Percentiles rank a stretch among this genome's conserved stretches.
Conservation (phyloP, 768 basidiomycete genomes). For the Suillus americanus region DNA sequence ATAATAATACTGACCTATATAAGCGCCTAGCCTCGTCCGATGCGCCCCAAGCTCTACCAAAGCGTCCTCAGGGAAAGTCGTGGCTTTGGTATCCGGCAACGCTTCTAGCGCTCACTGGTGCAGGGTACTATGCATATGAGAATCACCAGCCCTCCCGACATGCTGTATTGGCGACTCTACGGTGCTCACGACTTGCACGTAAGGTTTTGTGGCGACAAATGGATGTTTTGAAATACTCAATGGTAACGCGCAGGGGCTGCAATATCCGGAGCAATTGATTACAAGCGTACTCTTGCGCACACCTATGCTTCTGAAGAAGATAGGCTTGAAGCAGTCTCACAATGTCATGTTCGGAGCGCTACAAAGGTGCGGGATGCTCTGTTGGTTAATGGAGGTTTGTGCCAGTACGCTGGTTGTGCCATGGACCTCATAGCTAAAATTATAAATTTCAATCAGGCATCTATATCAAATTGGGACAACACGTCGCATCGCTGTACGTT, state of each 20-base stretch:
- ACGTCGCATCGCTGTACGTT: constrained; percentile 68
- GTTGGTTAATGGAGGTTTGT: constrained; percentile 81
- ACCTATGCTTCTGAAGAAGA: constrained; percentile 52
- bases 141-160: constrained; percentile 75
- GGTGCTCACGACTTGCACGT: constrained; percentile 81
- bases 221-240: constrained; percentile 8
- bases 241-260: constrained; percentile 48
- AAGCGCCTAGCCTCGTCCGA: background rate
- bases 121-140: constrained; percentile 55
- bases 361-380: constrained; percentile 77
- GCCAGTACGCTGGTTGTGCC: background rate
- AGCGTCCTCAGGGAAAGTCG: constrained; percentile 11
- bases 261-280: constrained; percentile 63
- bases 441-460: constrained; percentile 47
- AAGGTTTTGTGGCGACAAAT: constrained; percentile 27
- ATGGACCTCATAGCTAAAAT: constrained; percentile 2
- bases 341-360: constrained; percentile 86
- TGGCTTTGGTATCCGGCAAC: constrained; percentile 28
- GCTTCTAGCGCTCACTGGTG: constrained; percentile 30
- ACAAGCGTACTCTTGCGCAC: constrained; percentile 65
- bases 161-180: constrained; percentile 63
- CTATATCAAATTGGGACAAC: constrained; percentile 90
- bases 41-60: constrained; percentile 8
- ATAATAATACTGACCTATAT: background rate
- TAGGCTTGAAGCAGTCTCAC: constrained; percentile 55